Conservation (phyloP, 164 flowering plant species). For the Euptelea pleiosperma region DNA sequence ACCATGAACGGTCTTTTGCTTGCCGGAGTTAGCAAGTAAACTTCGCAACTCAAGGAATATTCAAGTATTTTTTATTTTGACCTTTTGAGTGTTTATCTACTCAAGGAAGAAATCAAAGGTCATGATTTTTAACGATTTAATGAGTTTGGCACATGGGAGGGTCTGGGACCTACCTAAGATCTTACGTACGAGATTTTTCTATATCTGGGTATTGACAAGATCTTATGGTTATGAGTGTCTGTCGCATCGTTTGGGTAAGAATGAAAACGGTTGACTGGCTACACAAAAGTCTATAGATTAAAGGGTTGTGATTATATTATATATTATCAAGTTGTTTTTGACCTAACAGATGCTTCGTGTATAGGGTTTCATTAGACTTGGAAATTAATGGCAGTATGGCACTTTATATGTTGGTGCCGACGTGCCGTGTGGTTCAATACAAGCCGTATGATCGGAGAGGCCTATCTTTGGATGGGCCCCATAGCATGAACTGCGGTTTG, state of each 20-base stretch:
- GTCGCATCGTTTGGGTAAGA: neutral
- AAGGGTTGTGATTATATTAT: neutral
- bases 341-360: neutral
- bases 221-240: neutral
- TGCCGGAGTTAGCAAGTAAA: constrained; percentile 18
- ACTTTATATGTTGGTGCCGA: no score
- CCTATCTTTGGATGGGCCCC: no score
- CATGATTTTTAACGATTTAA: no score
- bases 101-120: constrained; percentile 10
- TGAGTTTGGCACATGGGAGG: no score
- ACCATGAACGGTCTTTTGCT: constrained; percentile 2
- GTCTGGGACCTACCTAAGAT: no score
- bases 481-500: no score
- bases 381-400: no score
- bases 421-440: no score
- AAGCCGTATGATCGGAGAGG: no score
- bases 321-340: constrained; percentile 2
- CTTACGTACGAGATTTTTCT: neutral
- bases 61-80: no score
- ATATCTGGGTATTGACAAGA: neutral
- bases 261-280: no score
- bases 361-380: neutral
- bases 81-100: neutral
- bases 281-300: neutral
- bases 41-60: no score